A percentile compares a stretch with the other conserved stretches of the same genome.
Conservation (phyloP, 2,329 filamentous ascomycete genomes). For the Pseudogymnoascus sp. region DNA sequence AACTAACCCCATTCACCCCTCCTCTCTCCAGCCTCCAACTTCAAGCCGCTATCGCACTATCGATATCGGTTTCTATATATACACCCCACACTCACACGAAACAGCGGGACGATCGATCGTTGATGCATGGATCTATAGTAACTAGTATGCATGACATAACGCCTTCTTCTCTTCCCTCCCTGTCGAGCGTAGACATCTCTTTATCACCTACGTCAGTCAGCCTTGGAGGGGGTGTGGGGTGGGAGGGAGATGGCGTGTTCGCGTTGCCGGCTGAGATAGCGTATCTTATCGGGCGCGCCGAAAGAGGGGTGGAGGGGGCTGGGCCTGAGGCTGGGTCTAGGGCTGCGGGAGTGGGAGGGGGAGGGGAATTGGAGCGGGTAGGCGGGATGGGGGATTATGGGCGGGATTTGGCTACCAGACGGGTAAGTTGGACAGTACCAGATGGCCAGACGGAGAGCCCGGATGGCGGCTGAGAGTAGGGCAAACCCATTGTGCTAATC, state of each 20-base stretch:
- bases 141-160: not conserved
- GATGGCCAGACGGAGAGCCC: not conserved
- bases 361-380: not conserved
- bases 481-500: not conserved
- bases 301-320: not conserved
- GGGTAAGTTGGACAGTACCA: not conserved
- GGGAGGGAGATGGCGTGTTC: not conserved
- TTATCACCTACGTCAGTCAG: not conserved
- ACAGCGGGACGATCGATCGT: not conserved
- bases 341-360: not conserved
- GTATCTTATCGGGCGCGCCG: not conserved
- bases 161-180: not conserved
- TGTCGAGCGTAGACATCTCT: not conserved
- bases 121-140: not conserved
- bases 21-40: not conserved
- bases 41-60: not conserved
- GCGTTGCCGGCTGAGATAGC: not conserved
- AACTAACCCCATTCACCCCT: too few relatives aligned
- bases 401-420: not conserved
- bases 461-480: not conserved
- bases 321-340: not conserved
- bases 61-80: not conserved
- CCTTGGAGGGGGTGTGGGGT: not conserved
- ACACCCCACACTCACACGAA: not conserved
- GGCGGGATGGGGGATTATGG: not conserved